phyloP scores from a whole-genome alignment of 2,329 filamentous ascomycete species.

The Neonectria punicea region DNA sequence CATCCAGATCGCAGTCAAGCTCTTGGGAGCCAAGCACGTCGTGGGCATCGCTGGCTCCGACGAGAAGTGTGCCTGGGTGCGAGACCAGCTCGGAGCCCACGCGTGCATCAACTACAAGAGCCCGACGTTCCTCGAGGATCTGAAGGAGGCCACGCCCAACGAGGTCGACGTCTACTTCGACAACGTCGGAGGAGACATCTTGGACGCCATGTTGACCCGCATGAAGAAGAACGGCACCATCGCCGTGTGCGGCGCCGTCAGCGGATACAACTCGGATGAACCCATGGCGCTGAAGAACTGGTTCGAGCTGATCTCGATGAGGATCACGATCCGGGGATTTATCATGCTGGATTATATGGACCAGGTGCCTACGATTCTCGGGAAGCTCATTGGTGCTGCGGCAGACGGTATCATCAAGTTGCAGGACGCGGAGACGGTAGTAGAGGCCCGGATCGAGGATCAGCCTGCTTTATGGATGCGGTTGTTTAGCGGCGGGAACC shows the following conservation, averaged over 20 bases:
- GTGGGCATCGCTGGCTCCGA: constrained; percentile 43
- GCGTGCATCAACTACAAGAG: constrained; percentile 46
- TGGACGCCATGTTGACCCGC: constrained; percentile 43
- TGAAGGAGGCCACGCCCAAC: constrained; percentile 41
- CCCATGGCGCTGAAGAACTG: constrained; percentile 43
- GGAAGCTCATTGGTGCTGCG: constrained; percentile 43
- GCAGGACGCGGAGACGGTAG: constrained; percentile 38
- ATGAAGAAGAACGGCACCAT: constrained; percentile 42
- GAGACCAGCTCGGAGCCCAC: constrained; percentile 40
- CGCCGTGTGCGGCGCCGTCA: constrained; percentile 43
- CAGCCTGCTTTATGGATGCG: constrained; percentile 43
- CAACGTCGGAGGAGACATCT: constrained; percentile 43
- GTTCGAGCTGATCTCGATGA: constrained; percentile 43
- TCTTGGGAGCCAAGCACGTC: constrained; percentile 43
- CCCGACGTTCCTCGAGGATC: constrained; percentile 41
- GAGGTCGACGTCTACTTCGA: constrained; percentile 46
- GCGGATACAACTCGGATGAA: constrained; percentile 42
- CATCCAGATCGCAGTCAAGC: constrained; percentile 43
- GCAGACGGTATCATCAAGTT: constrained; percentile 43
- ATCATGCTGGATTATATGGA: constrained; percentile 46
- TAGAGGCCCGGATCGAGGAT: constrained; percentile 42
- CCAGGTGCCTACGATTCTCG: constrained; percentile 40
- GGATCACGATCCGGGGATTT: constrained; percentile 41
- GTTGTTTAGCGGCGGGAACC: constrained; percentile 41
- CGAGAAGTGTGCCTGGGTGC: constrained; percentile 45